Evolutionary conservation across 495 filamentous ascomycete genomes (phyloP), one percentile per base, ranked within the genome.

Genomic region (Aspergillus cavernicola): DNA sequence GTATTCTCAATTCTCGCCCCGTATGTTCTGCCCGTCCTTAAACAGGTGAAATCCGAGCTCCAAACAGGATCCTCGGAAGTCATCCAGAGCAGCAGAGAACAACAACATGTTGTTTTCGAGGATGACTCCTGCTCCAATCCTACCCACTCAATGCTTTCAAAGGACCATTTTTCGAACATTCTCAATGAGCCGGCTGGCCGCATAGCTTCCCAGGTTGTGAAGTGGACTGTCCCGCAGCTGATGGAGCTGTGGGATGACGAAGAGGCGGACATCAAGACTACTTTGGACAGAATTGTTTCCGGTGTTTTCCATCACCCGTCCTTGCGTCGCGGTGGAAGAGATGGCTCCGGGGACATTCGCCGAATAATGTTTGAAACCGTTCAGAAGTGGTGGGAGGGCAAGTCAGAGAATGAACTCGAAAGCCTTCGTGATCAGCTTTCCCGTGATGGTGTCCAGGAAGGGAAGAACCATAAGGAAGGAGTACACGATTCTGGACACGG

Each of bases 121-220:
- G 84, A 96, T 57, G 84, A 92, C 56, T 38, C 73, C 32, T 86
- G 67, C 43, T 80, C 81, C 18, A 85, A 96, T 62, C 91, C 91
- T 7, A 96, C 91, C 9, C 91, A 96, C 66, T 91, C 87, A n/a
- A 96, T 96, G 91, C 80, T 96, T 16, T 88, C 88, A 37, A 96
- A 96, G 74, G 91, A 95, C 60, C 90, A 96, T 64, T 96, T 95
- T 66, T 85, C 85, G 39, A 90, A 90, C 60, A 71, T 90, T 18
- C 82, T 96, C 44, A 96, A 96, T 64, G 90, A 95, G 65, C 83
- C 89, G 20, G 91, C 89, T 13, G 91, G 91, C 26, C 87, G 85
- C 55, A 78, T 91, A 52, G 90, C 91, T 23, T 86, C 84, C 35
- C 79, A 83, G 59, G 77, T 90, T 15, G 67, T 96, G 44, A 81